Base-by-base conservation (phyloP, 495 filamentous ascomycete species). In the Mytilinidion resinicola region DNA sequence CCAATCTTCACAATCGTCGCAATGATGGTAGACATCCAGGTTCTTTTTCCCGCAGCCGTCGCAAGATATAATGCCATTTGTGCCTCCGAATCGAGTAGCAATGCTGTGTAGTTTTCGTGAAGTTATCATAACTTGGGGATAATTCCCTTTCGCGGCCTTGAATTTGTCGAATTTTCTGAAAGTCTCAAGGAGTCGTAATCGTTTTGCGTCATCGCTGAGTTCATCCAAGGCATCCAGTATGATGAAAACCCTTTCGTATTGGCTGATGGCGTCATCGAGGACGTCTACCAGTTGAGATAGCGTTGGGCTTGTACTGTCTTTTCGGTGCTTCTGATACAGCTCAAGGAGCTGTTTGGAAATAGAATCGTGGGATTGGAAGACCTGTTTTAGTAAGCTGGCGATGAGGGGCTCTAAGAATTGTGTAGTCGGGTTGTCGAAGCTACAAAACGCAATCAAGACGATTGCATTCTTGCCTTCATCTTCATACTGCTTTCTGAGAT, bases 151-250 rank as follows among this genome's bases (percentile, higher is more conserved):
- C 17, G 55, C 19, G 1, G 35, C 46, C 20, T 55, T 34, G 25
- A 30, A 30, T 30, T 30, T 30, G 2, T 30, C 25, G 6, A 30
- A 30, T 30, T 30, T 30, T 6, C 25, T 30, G 8, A 61, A 19
- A 19, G 36, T 51, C 17, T 61, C 52, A 4, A 61, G 51, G 8
- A 61, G 33, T 20, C 9, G 38, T 21, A 33, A 9, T 19, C 58
- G 58, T 44, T 51, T 61, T 9, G 51, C 6, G 1, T 61, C 58
- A 20, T 61, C 58, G 10, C 12, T 15, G 15, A 61, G 30, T 21
- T 61, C 58, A 21, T 56, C 58, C 52, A 61, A 36, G 10, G 58
- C 58, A 39, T 61, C 58, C 12, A 61, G 17, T n/a, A 61, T 25
- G 17, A 61, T 55, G 21, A 33, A 61, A 17, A 34, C 15, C 20